Conservation (phyloP, 192 early-diverging fungal species). For the Jimgerdemannia lactiflua region DNA sequence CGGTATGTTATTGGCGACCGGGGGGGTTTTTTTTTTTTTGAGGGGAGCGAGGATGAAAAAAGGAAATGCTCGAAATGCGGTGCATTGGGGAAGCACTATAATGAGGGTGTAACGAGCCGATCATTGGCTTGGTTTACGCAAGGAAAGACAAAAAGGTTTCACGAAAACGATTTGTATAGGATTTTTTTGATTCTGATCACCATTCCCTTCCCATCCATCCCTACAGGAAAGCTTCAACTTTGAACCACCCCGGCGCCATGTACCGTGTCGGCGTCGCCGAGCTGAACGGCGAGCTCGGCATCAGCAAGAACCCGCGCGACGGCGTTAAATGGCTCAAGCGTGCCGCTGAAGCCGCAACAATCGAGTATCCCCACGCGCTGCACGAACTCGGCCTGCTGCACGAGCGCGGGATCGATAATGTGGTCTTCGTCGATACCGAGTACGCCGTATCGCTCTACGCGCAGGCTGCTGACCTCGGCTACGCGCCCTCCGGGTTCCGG, state of each 20-base stretch:
- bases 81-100: too few species aligned
- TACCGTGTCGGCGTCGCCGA: constrained; percentile 60
- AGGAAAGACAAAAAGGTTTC: background rate
- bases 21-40: background rate
- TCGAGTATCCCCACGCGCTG: constrained; percentile 57
- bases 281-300: constrained; percentile 54
- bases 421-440: constrained; percentile 57
- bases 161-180: background rate
- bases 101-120: too few species aligned
- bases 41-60: background rate
- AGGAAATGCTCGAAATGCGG: too few species aligned
- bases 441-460: constrained; percentile 60
- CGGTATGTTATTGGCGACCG: constrained; percentile 32
- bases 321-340: constrained; percentile 61
- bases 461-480: constrained; percentile 62
- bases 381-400: constrained; percentile 58
- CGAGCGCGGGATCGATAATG: constrained; percentile 53
- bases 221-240: constrained; percentile 60
- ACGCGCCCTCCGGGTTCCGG: constrained; percentile 60
- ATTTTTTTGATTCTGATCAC: constrained; percentile 8
- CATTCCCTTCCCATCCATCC: background rate
- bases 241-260: constrained; percentile 66
- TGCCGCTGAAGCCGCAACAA: constrained; percentile 53
- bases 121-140: background rate
- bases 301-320: constrained; percentile 50